phyloP scores from a whole-genome alignment of 768 basidiomycete genomes.

The Pleurotus tuber-regium region DNA sequence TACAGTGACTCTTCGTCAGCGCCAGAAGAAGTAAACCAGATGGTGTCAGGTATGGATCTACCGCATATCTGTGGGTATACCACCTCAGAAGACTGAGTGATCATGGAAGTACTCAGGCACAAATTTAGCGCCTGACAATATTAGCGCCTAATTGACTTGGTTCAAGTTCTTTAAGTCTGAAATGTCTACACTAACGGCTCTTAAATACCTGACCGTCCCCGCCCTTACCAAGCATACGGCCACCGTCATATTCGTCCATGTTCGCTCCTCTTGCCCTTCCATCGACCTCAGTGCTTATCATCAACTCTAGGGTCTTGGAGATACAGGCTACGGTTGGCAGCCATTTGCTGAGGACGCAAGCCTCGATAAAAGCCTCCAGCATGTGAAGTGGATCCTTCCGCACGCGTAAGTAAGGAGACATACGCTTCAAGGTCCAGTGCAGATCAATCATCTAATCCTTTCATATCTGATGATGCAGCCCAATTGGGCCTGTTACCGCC shows the following conservation, averaged over 20 bases:
- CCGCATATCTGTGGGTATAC: too few relatives aligned
- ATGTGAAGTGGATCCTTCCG: slow-evolving; percentile 90
- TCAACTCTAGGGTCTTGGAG: slow-evolving; percentile 63
- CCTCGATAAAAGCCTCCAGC: slow-evolving; percentile 48
- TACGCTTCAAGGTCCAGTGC: not conserved
- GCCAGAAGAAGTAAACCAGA: too few relatives aligned
- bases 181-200: slow-evolving; percentile 17
- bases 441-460: not conserved
- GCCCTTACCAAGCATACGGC: slow-evolving; percentile 70
- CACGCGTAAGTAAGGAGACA: slow-evolving; percentile 61
- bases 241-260: slow-evolving; percentile 35
- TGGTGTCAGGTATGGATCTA: too few relatives aligned
- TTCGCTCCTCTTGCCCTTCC: not conserved
- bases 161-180: too few relatives aligned
- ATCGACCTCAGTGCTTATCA: not conserved
- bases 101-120: too few relatives aligned
- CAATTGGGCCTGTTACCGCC: slow-evolving; percentile 62
- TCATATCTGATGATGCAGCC: slow-evolving; percentile 32
- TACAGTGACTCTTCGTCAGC: too few relatives aligned
- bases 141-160: too few relatives aligned
- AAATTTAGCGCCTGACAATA: too few relatives aligned
- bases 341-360: slow-evolving; percentile 71
- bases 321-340: slow-evolving; percentile 73
- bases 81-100: too few relatives aligned
- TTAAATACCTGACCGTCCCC: slow-evolving; percentile 53